Evolutionary conservation across 2,329 filamentous ascomycete species (phyloP), one percentile per base, ranked within the genome.

Genomic region (Colletotrichum abscissum): DNA sequence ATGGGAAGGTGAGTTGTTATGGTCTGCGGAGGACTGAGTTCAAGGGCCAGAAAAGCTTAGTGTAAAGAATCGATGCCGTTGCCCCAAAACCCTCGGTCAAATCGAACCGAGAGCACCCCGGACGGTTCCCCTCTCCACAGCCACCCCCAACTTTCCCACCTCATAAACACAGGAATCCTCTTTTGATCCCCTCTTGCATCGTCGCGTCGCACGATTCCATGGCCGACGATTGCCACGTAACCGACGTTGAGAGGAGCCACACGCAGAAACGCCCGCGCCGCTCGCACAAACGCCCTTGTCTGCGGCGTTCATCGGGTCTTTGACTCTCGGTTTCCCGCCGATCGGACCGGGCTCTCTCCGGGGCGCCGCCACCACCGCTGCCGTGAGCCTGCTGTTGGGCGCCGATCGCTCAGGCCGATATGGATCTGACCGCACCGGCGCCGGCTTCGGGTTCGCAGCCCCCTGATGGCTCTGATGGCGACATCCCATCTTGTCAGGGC

Each of bases 401-500:
- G 60, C 35, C 49, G 60, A 70, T 66, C 60, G 26, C 57, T 38
- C 19, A 38, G 24, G 54, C 19, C 33, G 54, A 26, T 46, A 73
- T 73, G 71, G 67, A 70, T 49, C 19, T 70, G 60, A 26, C 55
- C 62, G 52, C 67, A 12, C 62, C 67, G 35, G 60, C 33, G 22
- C 49, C 60, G 24, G 38, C 6, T n/a, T 30, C 30, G 11, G 66
- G 58, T 30, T 35, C 54, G 12, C 66, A 72, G 8, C 60, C 71
- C 16, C 56, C 57, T 4, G 74, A 75, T n/a, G 63, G 28, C 38
- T 62, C 63, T 12, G 76, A 76, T 26, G 60, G 46, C 46, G 76
- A 78, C 35, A 63, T 76, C 3, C 78, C 79, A 5, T 80, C 81
- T 3, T 83, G 81, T 73, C 77, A 81, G 63, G 78, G 79, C 4